Percentiles rank a stretch among this genome's conserved stretches.
phyloP scores from a whole-genome alignment of 805 yeast species.

The Candida nanaspora region DNA sequence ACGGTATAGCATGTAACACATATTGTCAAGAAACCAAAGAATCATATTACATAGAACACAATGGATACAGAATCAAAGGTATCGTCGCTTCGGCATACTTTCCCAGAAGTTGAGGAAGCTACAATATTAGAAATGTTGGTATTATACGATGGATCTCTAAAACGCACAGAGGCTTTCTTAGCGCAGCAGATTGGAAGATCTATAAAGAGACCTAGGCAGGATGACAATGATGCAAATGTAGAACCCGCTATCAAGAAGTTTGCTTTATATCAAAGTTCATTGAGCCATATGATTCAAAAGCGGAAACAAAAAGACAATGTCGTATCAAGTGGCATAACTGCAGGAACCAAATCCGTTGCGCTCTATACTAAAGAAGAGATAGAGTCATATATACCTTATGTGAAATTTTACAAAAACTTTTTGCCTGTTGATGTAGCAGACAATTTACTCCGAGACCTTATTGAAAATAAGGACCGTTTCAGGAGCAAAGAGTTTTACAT shows the following conservation, averaged over 20 bases:
- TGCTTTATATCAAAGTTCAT: not conserved
- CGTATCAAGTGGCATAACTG: too few species aligned
- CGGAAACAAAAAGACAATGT: not conserved
- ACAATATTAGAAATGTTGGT: slow-evolving; percentile 43
- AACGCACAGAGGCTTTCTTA: slow-evolving; percentile 33
- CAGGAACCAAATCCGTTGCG: slow-evolving; percentile 3
- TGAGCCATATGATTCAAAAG: not conserved
- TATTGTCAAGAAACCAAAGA: too few species aligned
- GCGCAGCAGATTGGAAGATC: slow-evolving; percentile 23
- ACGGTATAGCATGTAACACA: too few species aligned
- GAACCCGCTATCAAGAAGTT: not conserved
- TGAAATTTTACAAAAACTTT: slow-evolving; percentile 41
- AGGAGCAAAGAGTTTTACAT: slow-evolving; percentile 43
- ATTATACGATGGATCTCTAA: slow-evolving; percentile 47
- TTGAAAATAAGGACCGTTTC: slow-evolving; percentile 35
- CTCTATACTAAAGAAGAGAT: slow-evolving; percentile 48
- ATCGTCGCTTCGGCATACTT: slow-evolving; percentile 24
- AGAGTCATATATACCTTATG: slow-evolving; percentile 40
- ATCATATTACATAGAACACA: too few species aligned
- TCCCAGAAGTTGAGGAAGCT: slow-evolving; percentile 36
- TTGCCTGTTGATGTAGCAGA: slow-evolving; percentile 46
- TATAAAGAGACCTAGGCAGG: not conserved
- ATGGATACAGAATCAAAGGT: slow-evolving; percentile 34
- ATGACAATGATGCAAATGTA: not conserved
- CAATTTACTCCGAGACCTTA: slow-evolving; percentile 32